A percentile compares a stretch with the other conserved stretches of the same genome.
Conservation (phyloP, 805 yeast species). For the Schwanniomyces polymorphus region DNA sequence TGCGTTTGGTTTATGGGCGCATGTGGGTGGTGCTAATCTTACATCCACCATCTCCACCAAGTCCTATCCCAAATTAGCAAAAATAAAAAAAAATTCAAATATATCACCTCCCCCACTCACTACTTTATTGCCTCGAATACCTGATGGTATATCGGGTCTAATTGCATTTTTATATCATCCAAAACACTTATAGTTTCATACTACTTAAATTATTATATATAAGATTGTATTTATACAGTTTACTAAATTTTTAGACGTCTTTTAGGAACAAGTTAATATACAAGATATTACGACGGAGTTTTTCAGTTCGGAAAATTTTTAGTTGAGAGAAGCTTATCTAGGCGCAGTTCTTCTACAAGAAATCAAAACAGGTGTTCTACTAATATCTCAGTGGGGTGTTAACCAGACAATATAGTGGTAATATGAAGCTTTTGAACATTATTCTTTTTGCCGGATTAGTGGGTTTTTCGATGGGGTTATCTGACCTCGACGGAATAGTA, state of each 20-base stretch:
- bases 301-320: neutral
- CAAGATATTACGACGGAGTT: neutral
- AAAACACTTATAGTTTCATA: neutral
- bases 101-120: neutral
- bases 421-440: conserved; percentile 2
- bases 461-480: neutral
- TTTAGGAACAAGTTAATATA: neutral
- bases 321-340: neutral
- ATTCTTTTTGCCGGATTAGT: neutral
- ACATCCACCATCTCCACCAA: too few species aligned
- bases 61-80: too few species aligned
- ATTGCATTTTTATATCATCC: neutral
- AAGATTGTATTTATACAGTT: conserved; percentile 1
- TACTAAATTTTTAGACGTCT: neutral
- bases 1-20: too few species aligned
- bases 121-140: neutral
- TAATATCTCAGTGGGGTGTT: neutral
- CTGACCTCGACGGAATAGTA: neutral
- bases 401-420: neutral
- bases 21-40: too few species aligned
- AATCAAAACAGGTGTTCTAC: neutral
- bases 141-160: neutral
- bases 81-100: too few species aligned
- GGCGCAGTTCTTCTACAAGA: neutral
- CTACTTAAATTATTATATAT: conserved; percentile 1